These are phyloP conservation scores for Skeletonema tropicum DNA, from an alignment of 108 stramenopile species.

Conservation along the genomic window DNA sequence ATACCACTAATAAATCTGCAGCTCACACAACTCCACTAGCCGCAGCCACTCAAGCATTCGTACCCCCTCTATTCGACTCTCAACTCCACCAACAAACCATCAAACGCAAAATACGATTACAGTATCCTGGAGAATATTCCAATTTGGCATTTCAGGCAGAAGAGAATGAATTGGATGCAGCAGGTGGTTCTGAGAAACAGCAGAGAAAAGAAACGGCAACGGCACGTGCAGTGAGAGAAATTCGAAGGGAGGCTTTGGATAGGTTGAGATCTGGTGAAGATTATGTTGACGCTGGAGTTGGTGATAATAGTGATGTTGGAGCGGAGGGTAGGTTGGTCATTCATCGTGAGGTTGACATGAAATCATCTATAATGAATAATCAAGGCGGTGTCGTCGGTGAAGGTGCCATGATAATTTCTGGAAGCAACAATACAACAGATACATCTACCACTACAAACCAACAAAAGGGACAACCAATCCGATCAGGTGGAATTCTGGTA, in stretches of 20 bases:
- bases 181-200: not conserved
- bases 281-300: conserved; percentile 9
- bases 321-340: conserved; percentile 42
- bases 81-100: conserved; percentile 35
- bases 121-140: conserved; percentile 52
- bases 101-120: conserved; percentile 26
- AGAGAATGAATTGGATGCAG: conserved; percentile 2
- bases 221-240: conserved; percentile 30
- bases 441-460: conserved; percentile 46
- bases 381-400: not conserved
- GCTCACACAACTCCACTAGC: conserved; percentile 3
- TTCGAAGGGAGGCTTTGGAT: conserved; percentile 42
- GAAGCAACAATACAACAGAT: not conserved
- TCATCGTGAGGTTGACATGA: conserved; percentile 47
- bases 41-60: conserved; percentile 41
- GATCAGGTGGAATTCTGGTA: conserved; percentile 54
- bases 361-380: not conserved
- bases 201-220: conserved; percentile 35
- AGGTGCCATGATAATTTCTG: conserved; percentile 42
- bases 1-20: conserved; percentile 1
- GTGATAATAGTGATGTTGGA: not conserved
- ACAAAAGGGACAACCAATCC: conserved; percentile 26
- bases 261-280: conserved; percentile 31
- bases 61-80: conserved; percentile 45
- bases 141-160: conserved; percentile 38